These are phyloP conservation scores for Huntiella omanensis DNA, from an alignment of 2,329 filamentous ascomycete genomes.

Conservation along the genomic window DNA sequence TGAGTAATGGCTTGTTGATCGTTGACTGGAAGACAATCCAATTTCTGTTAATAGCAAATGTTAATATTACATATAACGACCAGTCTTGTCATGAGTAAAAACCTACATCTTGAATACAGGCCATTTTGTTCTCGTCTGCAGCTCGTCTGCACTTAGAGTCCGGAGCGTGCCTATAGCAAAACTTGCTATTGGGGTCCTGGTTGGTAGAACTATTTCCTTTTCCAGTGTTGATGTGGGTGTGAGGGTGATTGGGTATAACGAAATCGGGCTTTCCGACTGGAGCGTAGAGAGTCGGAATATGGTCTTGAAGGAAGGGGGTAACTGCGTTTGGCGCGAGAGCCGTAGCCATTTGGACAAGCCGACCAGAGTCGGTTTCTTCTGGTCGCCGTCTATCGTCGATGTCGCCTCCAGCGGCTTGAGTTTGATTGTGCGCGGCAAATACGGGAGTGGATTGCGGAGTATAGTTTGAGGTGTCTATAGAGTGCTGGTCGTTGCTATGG, in stretches of 20 bases:
- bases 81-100: neutral
- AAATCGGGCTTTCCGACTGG: conserved; percentile 44
- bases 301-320: conserved; percentile 72
- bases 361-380: conserved; percentile 14
- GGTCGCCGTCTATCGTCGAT: conserved; percentile 5
- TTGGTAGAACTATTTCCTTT: neutral
- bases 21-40: conserved; percentile 59
- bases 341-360: conserved; percentile 37
- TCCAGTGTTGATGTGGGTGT: neutral
- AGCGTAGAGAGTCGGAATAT: conserved; percentile 79
- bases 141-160: conserved; percentile 86
- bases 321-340: conserved; percentile 61
- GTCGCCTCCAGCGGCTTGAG: neutral
- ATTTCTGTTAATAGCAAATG: conserved; percentile 34
- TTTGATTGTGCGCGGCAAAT: neutral
- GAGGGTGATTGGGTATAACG: neutral
- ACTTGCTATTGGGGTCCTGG: conserved; percentile 58
- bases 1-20: conserved; percentile 94
- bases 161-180: conserved; percentile 86
- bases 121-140: conserved; percentile 91
- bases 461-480: neutral
- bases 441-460: neutral
- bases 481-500: neutral
- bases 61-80: neutral
- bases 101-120: conserved; percentile 69